phyloP scores from a whole-genome alignment of 768 basidiomycete genomes.

The Dictyophora rubrovolvata region DNA sequence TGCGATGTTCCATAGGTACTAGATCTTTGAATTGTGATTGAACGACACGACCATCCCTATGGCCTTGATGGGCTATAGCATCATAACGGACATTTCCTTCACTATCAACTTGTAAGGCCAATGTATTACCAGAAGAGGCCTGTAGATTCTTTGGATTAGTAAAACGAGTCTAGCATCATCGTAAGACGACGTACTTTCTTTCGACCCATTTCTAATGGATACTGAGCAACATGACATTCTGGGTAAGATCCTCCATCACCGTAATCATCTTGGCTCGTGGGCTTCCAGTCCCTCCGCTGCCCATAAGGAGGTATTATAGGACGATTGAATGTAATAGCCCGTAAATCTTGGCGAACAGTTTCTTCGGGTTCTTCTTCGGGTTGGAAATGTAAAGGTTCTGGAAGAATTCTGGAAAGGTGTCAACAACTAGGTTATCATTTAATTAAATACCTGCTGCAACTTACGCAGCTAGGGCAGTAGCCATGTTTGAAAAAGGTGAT shows the following conservation, averaged over 20 bases:
- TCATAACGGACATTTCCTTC: constrained; percentile 97
- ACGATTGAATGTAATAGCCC: constrained; percentile 28
- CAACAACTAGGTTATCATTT: not conserved
- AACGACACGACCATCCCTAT: constrained; percentile 72
- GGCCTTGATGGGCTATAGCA: constrained; percentile 93
- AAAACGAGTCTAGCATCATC: not conserved
- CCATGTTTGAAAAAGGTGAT: not conserved
- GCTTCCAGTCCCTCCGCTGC: constrained; percentile 78
- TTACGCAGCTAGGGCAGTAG: constrained; percentile 14
- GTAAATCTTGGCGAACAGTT: constrained; percentile 26
- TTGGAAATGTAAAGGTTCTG: constrained; percentile 50
- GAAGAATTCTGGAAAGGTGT: constrained; percentile 42
- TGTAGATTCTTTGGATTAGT: constrained; percentile 20
- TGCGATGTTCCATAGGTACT: constrained; percentile 81
- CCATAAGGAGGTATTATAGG: constrained; percentile 73
- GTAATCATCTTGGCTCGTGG: constrained; percentile 72
- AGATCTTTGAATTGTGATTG: constrained; percentile 98
- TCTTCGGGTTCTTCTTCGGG: constrained; percentile 53
- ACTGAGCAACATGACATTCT: constrained; percentile 96
- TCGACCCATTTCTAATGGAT: constrained; percentile 88
- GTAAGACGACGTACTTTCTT: constrained; percentile 61
- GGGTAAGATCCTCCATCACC: constrained; percentile 85
- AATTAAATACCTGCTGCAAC: not conserved
- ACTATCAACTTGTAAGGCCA: constrained; percentile 92
- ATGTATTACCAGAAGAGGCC: constrained; percentile 87